Conservation (phyloP, 371 early-diverging fungal species). For the Funneliformis caledonium region DNA sequence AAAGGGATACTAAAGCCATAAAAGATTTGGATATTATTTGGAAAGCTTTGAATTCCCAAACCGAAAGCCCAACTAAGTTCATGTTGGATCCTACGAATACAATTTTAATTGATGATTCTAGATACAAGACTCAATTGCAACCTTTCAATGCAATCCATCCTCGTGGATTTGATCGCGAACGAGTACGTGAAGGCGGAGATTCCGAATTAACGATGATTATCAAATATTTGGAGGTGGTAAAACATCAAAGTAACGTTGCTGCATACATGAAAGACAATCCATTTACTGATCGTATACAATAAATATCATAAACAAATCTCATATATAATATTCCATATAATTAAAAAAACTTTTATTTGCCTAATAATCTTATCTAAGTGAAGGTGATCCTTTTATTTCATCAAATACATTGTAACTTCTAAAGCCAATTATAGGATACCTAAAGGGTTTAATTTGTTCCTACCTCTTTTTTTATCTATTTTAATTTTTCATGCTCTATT, state of each 20-base stretch:
- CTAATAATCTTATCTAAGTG: too few relatives aligned
- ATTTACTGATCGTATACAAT: slow-evolving; percentile 35
- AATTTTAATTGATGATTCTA: slow-evolving; percentile 72
- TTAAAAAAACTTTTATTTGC: too few relatives aligned
- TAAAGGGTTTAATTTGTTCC: too few relatives aligned
- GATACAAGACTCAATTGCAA: slow-evolving; percentile 62
- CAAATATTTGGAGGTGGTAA: slow-evolving; percentile 53
- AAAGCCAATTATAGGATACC: too few relatives aligned
- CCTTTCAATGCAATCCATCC: slow-evolving; percentile 65
- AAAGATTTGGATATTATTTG: slow-evolving; percentile 68
- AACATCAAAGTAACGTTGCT: slow-evolving; percentile 54
- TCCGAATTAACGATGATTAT: slow-evolving; percentile 56
- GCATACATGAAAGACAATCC: slow-evolving; percentile 56
- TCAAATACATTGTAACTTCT: too few relatives aligned
- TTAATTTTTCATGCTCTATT: too few relatives aligned
- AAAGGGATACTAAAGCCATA: slow-evolving; percentile 57
- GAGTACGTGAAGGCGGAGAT: slow-evolving; percentile 48
- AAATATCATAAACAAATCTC: too few relatives aligned
- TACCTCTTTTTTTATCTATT: too few relatives aligned
- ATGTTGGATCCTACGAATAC: slow-evolving; percentile 66
- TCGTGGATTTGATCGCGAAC: slow-evolving; percentile 46
- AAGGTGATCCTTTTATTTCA: too few relatives aligned
- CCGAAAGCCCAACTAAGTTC: slow-evolving; percentile 33
- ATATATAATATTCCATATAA: too few relatives aligned
- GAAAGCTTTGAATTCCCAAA: slow-evolving; percentile 42